Conservation (phyloP, 73 alveolate species). For the Tetrahymena borealis region DNA sequence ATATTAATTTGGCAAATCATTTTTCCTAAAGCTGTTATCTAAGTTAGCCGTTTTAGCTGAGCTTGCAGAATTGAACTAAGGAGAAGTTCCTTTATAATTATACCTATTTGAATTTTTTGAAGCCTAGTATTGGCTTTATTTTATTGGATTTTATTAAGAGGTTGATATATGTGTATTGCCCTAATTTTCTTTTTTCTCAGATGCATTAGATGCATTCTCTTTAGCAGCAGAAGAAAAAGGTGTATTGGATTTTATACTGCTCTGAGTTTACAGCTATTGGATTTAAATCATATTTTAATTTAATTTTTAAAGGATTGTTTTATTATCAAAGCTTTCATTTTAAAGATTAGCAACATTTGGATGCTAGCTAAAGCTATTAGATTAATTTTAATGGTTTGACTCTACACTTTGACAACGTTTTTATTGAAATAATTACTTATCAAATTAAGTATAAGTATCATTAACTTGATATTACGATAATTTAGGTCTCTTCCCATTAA, state of each 20-base stretch:
- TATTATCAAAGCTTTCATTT: neutral
- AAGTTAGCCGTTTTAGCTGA: neutral
- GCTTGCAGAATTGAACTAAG: too few relatives aligned
- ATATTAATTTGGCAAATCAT: neutral
- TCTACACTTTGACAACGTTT: neutral
- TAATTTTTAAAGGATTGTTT: neutral
- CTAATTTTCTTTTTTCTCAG: neutral
- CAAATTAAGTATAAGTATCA: neutral
- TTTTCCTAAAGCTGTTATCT: neutral
- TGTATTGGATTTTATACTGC: neutral
- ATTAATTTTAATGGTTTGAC: neutral
- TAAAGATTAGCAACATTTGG: neutral
- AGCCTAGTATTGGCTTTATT: too few relatives aligned
- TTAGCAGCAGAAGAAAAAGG: neutral
- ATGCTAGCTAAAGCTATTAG: neutral
- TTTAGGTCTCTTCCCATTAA: neutral
- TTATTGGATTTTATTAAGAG: neutral
- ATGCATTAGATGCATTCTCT: neutral
- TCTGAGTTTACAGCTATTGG: neutral
- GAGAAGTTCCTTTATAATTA: too few relatives aligned
- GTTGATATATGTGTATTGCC: neutral
- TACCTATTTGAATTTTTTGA: too few relatives aligned
- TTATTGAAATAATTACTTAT: neutral
- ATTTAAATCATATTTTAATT: neutral
- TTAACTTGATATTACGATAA: neutral